phyloP scores from a whole-genome alignment of 495 filamentous ascomycete species.

The Daldinia concentrica region DNA sequence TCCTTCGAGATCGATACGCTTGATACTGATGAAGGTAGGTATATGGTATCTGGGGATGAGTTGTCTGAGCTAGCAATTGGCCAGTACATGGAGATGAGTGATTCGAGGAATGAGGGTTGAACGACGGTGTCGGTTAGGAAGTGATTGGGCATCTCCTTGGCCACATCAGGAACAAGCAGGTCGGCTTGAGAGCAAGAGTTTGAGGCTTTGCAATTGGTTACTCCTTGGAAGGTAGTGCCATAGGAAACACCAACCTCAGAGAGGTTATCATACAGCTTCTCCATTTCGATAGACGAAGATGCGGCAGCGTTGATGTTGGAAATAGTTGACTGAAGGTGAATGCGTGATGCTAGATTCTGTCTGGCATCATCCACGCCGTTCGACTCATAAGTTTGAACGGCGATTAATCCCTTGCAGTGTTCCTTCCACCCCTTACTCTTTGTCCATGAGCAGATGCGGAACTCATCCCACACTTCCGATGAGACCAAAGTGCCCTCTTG shows the following conservation, averaged over 20 bases:
- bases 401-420: conserved; percentile 57
- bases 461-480: conserved; percentile 56
- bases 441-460: conserved; percentile 57
- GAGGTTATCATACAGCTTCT: conserved; percentile 52
- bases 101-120: conserved; percentile 64
- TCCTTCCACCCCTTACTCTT: conserved; percentile 57
- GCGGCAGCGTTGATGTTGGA: conserved; percentile 37
- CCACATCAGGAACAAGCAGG: conserved; percentile 59
- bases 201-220: conserved; percentile 54
- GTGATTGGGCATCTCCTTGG: conserved; percentile 61
- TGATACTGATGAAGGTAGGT: conserved; percentile 54
- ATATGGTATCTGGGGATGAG: conserved; percentile 50
- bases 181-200: conserved; percentile 53
- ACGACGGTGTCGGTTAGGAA: conserved; percentile 56
- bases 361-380: conserved; percentile 51
- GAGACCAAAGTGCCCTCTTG: conserved; percentile 49
- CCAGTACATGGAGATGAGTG: conserved; percentile 59
- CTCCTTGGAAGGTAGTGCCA: conserved; percentile 57
- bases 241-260: conserved; percentile 53
- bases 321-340: conserved; percentile 42
- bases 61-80: conserved; percentile 50
- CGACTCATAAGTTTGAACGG: conserved; percentile 45
- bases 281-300: conserved; percentile 38
- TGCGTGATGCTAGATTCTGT: conserved; percentile 43
- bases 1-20: conserved; percentile 49